Conservation (phyloP, 129 eudicot genomes). For the Oenanthe sinensis region DNA sequence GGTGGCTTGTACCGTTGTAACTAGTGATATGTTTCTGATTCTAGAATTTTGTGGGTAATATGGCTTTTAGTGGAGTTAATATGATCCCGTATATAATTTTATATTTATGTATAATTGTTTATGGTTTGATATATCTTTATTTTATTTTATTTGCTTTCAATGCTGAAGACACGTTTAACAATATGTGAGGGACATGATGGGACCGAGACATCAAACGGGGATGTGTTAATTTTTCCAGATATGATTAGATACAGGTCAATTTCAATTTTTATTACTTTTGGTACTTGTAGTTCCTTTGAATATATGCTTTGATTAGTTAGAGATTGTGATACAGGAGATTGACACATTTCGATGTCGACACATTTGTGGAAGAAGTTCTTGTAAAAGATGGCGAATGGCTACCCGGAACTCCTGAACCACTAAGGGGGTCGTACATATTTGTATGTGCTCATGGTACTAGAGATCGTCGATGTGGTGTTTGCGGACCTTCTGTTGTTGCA, state of each 20-base stretch:
- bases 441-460: conserved; percentile 93
- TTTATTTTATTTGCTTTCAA: neutral
- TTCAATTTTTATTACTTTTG: neutral
- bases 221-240: conserved; percentile 93
- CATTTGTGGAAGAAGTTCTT: conserved; percentile 96
- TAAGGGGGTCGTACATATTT: conserved; percentile 76
- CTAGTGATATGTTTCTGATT: neutral
- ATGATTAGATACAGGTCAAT: conserved; percentile 94
- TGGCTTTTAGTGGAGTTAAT: neutral
- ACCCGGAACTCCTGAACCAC: conserved; percentile 87
- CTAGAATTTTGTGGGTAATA: neutral
- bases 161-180: conserved; percentile 75
- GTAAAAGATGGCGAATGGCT: conserved; percentile 93
- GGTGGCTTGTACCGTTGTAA: neutral
- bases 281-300: conserved; percentile 6
- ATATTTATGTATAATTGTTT: neutral
- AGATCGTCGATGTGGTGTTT: conserved; percentile 82
- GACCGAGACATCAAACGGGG: conserved; percentile 97
- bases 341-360: conserved; percentile 95
- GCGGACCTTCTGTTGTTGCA: conserved; percentile 71
- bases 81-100: neutral
- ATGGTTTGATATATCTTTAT: conserved; percentile 5
- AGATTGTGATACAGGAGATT: conserved; percentile 52
- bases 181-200: conserved; percentile 99
- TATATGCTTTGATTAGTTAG: neutral